Evolutionary conservation across 1,284 basidiomycete genomes (phyloP).

Genomic region (Cryptococcus hybrid): DNA sequence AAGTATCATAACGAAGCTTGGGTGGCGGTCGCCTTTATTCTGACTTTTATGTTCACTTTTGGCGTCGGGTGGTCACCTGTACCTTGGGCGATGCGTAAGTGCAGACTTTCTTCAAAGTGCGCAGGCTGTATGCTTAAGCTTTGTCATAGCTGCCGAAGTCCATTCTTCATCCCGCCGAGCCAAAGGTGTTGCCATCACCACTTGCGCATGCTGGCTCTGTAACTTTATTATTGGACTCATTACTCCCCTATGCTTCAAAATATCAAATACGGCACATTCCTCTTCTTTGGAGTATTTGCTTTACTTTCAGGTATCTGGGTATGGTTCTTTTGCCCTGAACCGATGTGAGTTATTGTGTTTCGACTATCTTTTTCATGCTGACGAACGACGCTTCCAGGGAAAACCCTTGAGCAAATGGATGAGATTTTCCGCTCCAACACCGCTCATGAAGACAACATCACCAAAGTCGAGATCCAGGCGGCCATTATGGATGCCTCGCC

Average conservation of each 20-base stretch:
- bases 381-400: background rate
- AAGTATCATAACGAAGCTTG: constrained; percentile 16
- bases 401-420: constrained; percentile 27
- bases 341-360: constrained; percentile 11
- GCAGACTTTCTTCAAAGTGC: background rate
- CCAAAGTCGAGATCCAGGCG: constrained; percentile 3
- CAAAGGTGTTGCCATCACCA: background rate
- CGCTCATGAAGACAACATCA: constrained; percentile 12
- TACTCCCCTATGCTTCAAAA: constrained; percentile 26
- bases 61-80: constrained; percentile 22
- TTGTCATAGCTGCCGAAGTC: constrained; percentile 24
- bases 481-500: background rate
- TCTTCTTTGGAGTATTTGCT: constrained; percentile 27
- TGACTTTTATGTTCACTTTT: constrained; percentile 21
- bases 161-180: constrained; percentile 15
- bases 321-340: constrained; percentile 25
- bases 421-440: constrained; percentile 16
- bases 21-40: constrained; percentile 29
- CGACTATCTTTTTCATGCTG: too few relatives aligned
- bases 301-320: constrained; percentile 16
- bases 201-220: constrained; percentile 34
- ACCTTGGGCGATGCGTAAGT: background rate
- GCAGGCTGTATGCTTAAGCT: background rate
- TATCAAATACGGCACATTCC: constrained; percentile 26
- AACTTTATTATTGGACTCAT: constrained; percentile 31